Evolutionary conservation across 2,329 filamentous ascomycete species (phyloP), one percentile per base, ranked within the genome.

Genomic region (Nectriaceae sp.): DNA sequence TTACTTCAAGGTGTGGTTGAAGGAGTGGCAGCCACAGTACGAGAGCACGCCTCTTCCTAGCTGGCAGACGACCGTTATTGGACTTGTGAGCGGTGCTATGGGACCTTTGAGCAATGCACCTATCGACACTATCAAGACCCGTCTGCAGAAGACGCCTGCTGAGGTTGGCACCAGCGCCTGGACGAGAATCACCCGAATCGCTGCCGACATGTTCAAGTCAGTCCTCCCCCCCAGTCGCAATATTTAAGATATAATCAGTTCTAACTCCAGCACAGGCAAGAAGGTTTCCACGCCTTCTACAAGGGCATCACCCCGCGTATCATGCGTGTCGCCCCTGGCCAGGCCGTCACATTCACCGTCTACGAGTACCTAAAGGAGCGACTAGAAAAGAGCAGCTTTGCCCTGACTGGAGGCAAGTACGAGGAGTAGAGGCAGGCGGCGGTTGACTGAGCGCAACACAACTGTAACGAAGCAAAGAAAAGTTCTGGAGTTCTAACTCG

Each of bases 71-170:
- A 92, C 90, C 5, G 42, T 93, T 5, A 96, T 97, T 60, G 94
- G 92, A 26, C 79, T 99, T 46, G 86, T 99, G 21, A 90, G 85
- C 45, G 94, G 94, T 60, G 94, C 94, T 53, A 95, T 99, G 83
- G 94, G 94, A 1, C 94, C 94, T 4, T 82, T 99, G 65, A 94
- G 89, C 61, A 99, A 99, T 68, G 94, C 95, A 21, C 94, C 94
- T 19, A 97, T 99, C 67, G 94, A 99, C 67, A 99, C 94, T 33
- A 97, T 99, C 77, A 99, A 99, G 84, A 99, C 94, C 36, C 79
- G 94, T 42, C 75, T 99, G 68, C 94, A 99, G 71, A 94, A 90
- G 74, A 94, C 85, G 43, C 90, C 90, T 1, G 91, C 89, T 3
- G 81, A 88, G 71, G 81, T 85, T 4, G 92, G 93, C 15, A 87